A percentile compares a stretch with the other conserved stretches of the same genome.
These are phyloP conservation scores for Phialophora expanda DNA, from an alignment of 2,329 filamentous ascomycete genomes.

Conservation along the genomic window DNA sequence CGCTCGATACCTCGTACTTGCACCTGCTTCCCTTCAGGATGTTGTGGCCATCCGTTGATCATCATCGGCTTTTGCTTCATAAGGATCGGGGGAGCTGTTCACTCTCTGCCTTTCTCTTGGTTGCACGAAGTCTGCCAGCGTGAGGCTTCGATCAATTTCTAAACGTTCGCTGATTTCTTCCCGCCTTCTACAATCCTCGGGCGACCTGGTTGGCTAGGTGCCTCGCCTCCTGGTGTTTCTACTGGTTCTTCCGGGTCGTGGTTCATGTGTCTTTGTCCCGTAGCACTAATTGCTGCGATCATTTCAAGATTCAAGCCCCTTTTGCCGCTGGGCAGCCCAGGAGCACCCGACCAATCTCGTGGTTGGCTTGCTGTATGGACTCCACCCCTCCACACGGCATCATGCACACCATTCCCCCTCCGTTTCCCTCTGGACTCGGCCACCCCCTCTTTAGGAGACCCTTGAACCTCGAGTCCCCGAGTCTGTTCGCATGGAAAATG, in stretches of 20 bases:
- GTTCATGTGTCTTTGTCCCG: background rate
- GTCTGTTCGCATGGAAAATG: background rate
- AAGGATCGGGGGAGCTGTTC: background rate
- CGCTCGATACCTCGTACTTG: background rate
- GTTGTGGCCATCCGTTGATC: background rate
- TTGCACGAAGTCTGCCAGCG: background rate
- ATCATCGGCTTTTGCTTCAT: background rate
- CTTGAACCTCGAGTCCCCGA: background rate
- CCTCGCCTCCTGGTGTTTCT: background rate
- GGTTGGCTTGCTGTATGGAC: background rate
- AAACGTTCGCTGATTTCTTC: background rate
- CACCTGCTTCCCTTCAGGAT: background rate
- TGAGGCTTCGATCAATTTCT: background rate
- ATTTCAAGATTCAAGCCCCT: slow-evolving; percentile 8
- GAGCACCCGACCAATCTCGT: background rate
- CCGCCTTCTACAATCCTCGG: background rate
- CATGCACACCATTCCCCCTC: slow-evolving; percentile 12
- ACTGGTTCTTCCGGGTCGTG: background rate
- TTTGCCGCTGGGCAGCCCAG: background rate
- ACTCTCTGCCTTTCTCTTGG: background rate
- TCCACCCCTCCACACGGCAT: slow-evolving; percentile 7
- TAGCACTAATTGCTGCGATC: background rate
- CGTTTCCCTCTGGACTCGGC: slow-evolving; percentile 2
- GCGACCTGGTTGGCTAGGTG: background rate
- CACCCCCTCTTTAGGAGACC: background rate